A percentile compares a stretch with the other conserved stretches of the same genome.
Evolutionary conservation across 1,139 yeast species (phyloP).

Genomic region (Torulaspora pretoriensis): DNA sequence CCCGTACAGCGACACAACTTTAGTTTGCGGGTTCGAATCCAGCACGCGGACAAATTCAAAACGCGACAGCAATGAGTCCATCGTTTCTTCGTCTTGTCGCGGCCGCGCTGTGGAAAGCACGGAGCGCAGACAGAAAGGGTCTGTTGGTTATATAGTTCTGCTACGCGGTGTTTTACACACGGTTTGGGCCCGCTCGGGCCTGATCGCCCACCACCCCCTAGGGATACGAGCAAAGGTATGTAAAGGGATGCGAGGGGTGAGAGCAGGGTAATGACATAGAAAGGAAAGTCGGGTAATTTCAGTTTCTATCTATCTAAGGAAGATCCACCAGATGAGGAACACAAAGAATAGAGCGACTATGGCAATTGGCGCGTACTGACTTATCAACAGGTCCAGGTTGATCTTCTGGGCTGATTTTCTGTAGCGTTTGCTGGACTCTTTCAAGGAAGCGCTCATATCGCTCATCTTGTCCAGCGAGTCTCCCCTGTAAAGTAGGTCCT

Average conservation of each 20-base stretch:
- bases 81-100: slow-evolving; percentile 6
- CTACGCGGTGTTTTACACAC: too few species aligned
- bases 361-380: slow-evolving; percentile 84
- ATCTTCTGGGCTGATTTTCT: slow-evolving; percentile 86
- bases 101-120: too few species aligned
- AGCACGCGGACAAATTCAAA: slow-evolving; percentile 46
- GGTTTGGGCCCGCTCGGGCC: too few species aligned
- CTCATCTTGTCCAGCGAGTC: slow-evolving; percentile 91
- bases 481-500: slow-evolving; percentile 89
- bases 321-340: slow-evolving; percentile 79
- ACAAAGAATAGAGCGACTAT: slow-evolving; percentile 69
- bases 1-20: slow-evolving; percentile 64
- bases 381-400: slow-evolving; percentile 80
- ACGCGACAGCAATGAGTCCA: slow-evolving; percentile 14
- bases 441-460: slow-evolving; percentile 75
- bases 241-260: too few species aligned
- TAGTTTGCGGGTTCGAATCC: slow-evolving; percentile 58
- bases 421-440: slow-evolving; percentile 82
- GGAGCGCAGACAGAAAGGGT: too few species aligned
- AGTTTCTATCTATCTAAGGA: slow-evolving; percentile 41
- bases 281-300: not conserved
- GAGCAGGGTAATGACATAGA: not conserved
- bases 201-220: too few species aligned
- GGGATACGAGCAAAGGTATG: too few species aligned
- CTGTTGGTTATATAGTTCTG: too few species aligned